Evolutionary conservation across 2,329 filamentous ascomycete genomes (phyloP).

Genomic region (Nemania sp.): DNA sequence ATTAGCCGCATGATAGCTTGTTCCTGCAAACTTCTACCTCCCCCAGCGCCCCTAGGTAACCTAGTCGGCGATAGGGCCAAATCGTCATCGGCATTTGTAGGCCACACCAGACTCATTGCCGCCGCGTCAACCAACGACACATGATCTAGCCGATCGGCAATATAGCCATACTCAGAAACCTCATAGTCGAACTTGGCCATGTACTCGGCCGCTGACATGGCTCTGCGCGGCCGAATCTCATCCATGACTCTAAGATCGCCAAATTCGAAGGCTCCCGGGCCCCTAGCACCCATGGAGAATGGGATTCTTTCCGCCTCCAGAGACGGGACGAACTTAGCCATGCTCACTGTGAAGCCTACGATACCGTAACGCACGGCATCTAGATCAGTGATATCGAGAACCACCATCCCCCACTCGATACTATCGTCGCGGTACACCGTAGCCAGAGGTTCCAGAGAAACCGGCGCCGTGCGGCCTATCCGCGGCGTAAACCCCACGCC

Average conservation of each 20-base stretch:
- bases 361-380: conserved; percentile 26
- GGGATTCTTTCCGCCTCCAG: conserved; percentile 3
- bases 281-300: neutral
- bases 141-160: neutral
- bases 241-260: conserved; percentile 21
- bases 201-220: conserved; percentile 25
- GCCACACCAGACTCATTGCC: conserved; percentile 1
- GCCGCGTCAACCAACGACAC: neutral
- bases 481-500: conserved; percentile 22
- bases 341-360: conserved; percentile 26
- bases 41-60: neutral
- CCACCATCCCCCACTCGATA: conserved; percentile 31
- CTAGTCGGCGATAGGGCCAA: neutral
- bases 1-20: neutral
- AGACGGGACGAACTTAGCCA: conserved; percentile 20
- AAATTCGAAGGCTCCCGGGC: neutral
- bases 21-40: neutral
- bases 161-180: neutral
- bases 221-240: conserved; percentile 15
- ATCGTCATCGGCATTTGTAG: neutral
- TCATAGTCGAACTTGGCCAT: conserved; percentile 25
- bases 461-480: neutral
- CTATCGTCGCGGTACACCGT: conserved; percentile 30
- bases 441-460: conserved; percentile 22
- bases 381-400: conserved; percentile 29